phyloP scores from a whole-genome alignment of 495 filamentous ascomycete species.

The Penicillium chermesinum region DNA sequence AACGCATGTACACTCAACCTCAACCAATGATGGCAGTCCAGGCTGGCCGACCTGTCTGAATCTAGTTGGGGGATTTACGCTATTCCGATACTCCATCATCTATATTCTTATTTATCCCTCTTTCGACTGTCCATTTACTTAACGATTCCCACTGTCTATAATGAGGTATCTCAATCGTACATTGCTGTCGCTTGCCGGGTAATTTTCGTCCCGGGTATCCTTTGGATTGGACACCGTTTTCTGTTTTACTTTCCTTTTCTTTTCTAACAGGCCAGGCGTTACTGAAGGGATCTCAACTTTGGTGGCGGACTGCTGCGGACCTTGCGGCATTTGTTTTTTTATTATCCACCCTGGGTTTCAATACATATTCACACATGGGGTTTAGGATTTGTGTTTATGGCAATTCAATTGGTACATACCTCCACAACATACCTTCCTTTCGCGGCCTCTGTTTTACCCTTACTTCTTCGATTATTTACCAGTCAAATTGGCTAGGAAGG shows the following conservation, averaged over 20 bases:
- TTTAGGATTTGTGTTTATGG: background rate
- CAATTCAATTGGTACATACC: slow-evolving; percentile 20
- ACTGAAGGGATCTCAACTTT: slow-evolving; percentile 10
- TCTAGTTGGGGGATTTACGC: background rate
- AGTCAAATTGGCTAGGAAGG: background rate
- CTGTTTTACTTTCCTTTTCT: slow-evolving; percentile 10
- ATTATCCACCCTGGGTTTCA: background rate
- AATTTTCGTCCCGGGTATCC: slow-evolving; percentile 1
- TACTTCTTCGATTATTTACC: background rate
- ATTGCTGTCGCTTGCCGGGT: slow-evolving; percentile 17
- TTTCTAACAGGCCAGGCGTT: slow-evolving; percentile 36
- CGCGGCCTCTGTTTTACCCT: background rate
- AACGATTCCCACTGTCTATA: slow-evolving; percentile 33
- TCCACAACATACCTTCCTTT: slow-evolving; percentile 12
- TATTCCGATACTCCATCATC: background rate
- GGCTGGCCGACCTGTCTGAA: slow-evolving; percentile 34
- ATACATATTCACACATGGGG: background rate
- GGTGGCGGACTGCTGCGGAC: slow-evolving; percentile 18
- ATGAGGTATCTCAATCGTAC: slow-evolving; percentile 22
- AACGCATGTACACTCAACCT: slow-evolving; percentile 56
- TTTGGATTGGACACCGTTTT: slow-evolving; percentile 10
- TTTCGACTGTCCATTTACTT: slow-evolving; percentile 22
- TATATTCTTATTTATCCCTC: slow-evolving; percentile 3
- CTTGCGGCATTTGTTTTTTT: slow-evolving; percentile 19
- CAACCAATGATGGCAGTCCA: slow-evolving; percentile 45